phyloP scores from a whole-genome alignment of 2,329 filamentous ascomycete genomes.

The Aspergillus oerlinghausenensis region DNA sequence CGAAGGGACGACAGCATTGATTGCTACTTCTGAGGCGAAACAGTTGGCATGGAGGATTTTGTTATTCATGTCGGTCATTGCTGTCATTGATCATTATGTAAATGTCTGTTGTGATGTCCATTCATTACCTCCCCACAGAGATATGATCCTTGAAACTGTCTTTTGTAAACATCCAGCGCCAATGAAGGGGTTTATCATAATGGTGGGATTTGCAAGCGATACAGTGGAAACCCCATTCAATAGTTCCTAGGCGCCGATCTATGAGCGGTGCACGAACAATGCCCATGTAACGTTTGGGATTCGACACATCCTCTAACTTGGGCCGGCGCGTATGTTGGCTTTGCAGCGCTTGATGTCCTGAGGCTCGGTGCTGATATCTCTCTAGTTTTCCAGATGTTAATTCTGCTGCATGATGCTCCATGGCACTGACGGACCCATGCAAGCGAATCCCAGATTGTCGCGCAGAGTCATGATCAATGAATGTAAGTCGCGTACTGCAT shows the following conservation, averaged over 20 bases:
- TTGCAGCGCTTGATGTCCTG: not conserved
- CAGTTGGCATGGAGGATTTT: no score
- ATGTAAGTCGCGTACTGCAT: conserved; percentile 2
- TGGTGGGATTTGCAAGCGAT: conserved; percentile 12
- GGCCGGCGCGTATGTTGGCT: conserved; percentile 5
- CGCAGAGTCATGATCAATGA: conserved; percentile 9
- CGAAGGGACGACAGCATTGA: no score
- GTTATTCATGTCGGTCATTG: no score
- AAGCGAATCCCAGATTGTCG: conserved; percentile 8
- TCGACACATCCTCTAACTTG: conserved; percentile 8
- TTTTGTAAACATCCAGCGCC: conserved; percentile 12
- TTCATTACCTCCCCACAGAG: conserved; percentile 12
- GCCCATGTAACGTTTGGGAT: conserved; percentile 14
- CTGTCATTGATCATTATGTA: no score
- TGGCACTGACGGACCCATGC: conserved; percentile 6
- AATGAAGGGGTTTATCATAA: conserved; percentile 13
- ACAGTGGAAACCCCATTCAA: conserved; percentile 16
- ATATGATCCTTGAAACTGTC: conserved; percentile 12
- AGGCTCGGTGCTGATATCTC: not conserved
- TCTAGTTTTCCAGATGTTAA: conserved; percentile 3
- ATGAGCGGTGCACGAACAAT: conserved; percentile 13
- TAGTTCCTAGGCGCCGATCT: not conserved
- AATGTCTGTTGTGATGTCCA: conserved; percentile 5
- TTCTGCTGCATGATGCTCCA: conserved; percentile 3
- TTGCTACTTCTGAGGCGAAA: no score